Evolutionary conservation across 805 yeast species (phyloP).

Genomic region (Yamadazyma scolyti): DNA sequence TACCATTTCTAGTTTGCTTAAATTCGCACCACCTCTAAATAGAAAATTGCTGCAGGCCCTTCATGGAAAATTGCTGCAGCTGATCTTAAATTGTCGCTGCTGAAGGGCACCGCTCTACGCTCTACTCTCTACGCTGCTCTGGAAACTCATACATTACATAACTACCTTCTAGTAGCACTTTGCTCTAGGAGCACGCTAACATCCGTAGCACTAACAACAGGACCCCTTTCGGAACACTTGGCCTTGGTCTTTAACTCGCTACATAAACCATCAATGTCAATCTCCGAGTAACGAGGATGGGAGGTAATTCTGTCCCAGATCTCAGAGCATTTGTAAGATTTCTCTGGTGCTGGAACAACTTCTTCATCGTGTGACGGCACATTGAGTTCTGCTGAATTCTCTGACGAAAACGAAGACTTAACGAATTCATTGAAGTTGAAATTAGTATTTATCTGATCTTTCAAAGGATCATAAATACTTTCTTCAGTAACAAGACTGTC

Average conservation of each 20-base stretch:
- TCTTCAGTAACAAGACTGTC: conserved; percentile 51
- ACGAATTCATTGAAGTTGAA: conserved; percentile 38
- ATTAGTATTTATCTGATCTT: conserved; percentile 23
- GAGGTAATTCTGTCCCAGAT: conserved; percentile 95
- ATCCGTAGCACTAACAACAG: conserved; percentile 76
- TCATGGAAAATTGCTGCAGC: no score
- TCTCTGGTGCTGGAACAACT: conserved; percentile 69
- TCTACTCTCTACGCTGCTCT: no score
- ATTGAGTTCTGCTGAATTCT: conserved; percentile 6
- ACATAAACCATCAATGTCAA: conserved; percentile 94
- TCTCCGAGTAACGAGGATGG: conserved; percentile 89
- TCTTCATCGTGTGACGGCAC: conserved; percentile 20
- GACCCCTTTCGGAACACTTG: conserved; percentile 91
- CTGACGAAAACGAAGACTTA: conserved; percentile 27
- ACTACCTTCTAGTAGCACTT: conserved; percentile 13
- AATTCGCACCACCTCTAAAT: no score
- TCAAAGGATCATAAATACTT: conserved; percentile 53
- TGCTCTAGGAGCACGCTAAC: conserved; percentile 54
- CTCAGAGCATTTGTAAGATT: conserved; percentile 71
- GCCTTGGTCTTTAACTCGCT: conserved; percentile 86
- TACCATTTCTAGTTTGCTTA: no score
- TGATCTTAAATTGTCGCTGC: no score
- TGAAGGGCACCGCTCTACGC: no score
- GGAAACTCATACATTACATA: no score
- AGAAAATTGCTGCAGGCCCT: no score